These are phyloP conservation scores for Cladosporium sp. DNA, from an alignment of 2,329 filamentous ascomycete species.

Conservation along the genomic window DNA sequence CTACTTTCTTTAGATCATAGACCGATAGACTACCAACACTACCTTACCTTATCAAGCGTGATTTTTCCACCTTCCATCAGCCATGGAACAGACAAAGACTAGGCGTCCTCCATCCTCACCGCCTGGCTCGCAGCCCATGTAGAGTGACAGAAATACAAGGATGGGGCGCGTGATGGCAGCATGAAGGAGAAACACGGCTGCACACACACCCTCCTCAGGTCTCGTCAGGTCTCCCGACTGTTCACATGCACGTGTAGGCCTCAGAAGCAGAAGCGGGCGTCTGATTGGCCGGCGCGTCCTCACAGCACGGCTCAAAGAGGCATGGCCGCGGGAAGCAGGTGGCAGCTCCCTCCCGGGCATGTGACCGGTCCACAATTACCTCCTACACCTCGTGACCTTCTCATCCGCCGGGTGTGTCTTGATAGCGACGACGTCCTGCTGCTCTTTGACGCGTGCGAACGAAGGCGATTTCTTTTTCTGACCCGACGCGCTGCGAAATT, in stretches of 20 bases:
- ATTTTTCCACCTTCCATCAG: neutral
- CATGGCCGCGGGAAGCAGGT: conserved; percentile 10
- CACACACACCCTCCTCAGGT: conserved; percentile 9
- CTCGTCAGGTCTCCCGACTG: conserved; percentile 6
- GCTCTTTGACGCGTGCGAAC: conserved; percentile 6
- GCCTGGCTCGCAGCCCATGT: neutral
- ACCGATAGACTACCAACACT: neutral
- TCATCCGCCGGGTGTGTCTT: conserved; percentile 11
- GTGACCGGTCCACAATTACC: conserved; percentile 13
- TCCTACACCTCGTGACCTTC: conserved; percentile 7
- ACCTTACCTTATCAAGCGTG: neutral
- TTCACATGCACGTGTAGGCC: neutral
- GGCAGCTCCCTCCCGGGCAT: conserved; percentile 9
- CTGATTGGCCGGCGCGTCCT: neutral
- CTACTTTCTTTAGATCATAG: neutral
- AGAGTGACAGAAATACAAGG: conserved; percentile 12
- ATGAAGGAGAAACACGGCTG: conserved; percentile 10
- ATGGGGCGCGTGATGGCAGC: conserved; percentile 7
- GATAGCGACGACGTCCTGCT: conserved; percentile 19
- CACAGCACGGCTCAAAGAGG: neutral
- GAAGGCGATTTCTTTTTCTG: neutral
- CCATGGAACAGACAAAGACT: neutral
- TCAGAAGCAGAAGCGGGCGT: neutral
- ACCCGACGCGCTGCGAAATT: conserved; percentile 3
- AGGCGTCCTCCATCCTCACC: neutral